Conservation (phyloP, 176 grass and related monocot genomes). For the Pontederia paniculata region DNA sequence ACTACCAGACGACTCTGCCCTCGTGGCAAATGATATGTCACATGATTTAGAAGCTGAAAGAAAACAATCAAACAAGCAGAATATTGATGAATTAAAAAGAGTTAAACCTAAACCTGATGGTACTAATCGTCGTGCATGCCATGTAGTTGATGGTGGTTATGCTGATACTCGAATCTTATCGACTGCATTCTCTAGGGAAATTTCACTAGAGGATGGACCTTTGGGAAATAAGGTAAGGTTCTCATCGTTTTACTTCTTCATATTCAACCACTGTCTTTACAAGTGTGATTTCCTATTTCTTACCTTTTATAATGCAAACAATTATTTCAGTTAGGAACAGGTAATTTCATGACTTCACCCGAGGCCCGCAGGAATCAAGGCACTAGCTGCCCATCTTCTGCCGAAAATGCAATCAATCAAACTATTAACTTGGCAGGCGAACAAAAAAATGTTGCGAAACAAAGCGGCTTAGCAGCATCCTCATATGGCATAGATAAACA, state of each 20-base stretch:
- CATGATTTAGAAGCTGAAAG: slow-evolving; percentile 21
- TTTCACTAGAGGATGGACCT: slow-evolving; percentile 27
- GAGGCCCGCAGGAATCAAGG: slow-evolving; percentile 34
- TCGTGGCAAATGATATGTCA: slow-evolving; percentile 30
- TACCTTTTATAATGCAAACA: background rate
- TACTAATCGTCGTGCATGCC: slow-evolving; percentile 22
- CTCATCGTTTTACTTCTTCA: background rate
- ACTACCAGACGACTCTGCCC: slow-evolving; percentile 38
- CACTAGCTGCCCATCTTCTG: slow-evolving; percentile 27
- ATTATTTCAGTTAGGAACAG: slow-evolving; percentile 19
- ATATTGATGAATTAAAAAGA: slow-evolving; percentile 39
- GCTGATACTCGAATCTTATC: slow-evolving; percentile 23
- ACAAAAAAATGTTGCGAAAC: slow-evolving; percentile 53
- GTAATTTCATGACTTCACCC: slow-evolving; percentile 19
- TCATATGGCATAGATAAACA: slow-evolving; percentile 19
- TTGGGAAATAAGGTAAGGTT: slow-evolving; percentile 19
- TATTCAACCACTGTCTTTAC: background rate
- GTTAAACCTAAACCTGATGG: slow-evolving; percentile 34
- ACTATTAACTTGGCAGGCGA: slow-evolving; percentile 47
- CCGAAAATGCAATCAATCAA: slow-evolving; percentile 33
- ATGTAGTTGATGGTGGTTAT: slow-evolving; percentile 22
- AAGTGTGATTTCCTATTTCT: background rate
- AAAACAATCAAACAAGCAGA: slow-evolving; percentile 31
- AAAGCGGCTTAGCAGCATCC: slow-evolving; percentile 32
- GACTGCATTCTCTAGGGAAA: slow-evolving; percentile 21